These are phyloP conservation scores for Penicillium psychrosexuale DNA, from an alignment of 2,329 filamentous ascomycete genomes.

Conservation along the genomic window DNA sequence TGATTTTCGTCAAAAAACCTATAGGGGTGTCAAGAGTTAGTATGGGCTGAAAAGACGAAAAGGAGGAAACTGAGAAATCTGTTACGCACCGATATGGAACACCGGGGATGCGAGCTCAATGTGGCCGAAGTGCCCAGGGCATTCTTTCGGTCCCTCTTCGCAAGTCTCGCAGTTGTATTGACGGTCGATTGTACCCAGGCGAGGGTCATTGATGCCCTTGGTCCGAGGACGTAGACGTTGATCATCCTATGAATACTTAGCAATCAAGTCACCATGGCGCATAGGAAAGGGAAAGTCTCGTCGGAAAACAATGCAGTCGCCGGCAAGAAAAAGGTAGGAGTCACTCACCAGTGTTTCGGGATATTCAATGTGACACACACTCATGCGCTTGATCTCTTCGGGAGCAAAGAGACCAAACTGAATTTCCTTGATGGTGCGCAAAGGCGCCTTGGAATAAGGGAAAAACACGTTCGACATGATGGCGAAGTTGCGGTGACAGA, in stretches of 20 bases:
- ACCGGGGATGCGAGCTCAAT: slow-evolving; percentile 97
- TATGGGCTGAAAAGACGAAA: slow-evolving; percentile 1
- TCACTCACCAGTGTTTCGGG: slow-evolving; percentile 85
- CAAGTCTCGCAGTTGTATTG: slow-evolving; percentile 96
- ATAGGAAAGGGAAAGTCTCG: neutral
- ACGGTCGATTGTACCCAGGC: slow-evolving; percentile 92
- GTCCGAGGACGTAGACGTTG: slow-evolving; percentile 85
- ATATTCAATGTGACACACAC: slow-evolving; percentile 91
- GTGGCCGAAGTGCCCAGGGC: slow-evolving; percentile 96
- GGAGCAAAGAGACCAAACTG: slow-evolving; percentile 97
- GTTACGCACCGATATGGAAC: slow-evolving; percentile 68
- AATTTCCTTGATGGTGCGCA: slow-evolving; percentile 98
- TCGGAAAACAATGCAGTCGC: neutral
- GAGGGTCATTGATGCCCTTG: slow-evolving; percentile 89
- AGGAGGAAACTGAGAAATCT: slow-evolving; percentile 3
- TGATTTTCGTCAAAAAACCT: slow-evolving; percentile 98
- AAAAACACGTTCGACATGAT: slow-evolving; percentile 92
- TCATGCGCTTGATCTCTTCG: slow-evolving; percentile 99
- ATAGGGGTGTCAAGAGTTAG: slow-evolving; percentile 32
- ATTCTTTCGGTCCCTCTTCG: slow-evolving; percentile 91
- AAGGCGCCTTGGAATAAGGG: slow-evolving; percentile 85
- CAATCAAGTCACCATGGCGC: slow-evolving; percentile 9
- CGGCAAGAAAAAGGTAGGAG: no score
- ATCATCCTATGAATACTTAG: slow-evolving; percentile 61
- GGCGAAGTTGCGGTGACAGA: slow-evolving; percentile 33